These are phyloP conservation scores for Ganoderma lucidum DNA, from an alignment of 1,284 basidiomycete species.

Conservation along the genomic window DNA sequence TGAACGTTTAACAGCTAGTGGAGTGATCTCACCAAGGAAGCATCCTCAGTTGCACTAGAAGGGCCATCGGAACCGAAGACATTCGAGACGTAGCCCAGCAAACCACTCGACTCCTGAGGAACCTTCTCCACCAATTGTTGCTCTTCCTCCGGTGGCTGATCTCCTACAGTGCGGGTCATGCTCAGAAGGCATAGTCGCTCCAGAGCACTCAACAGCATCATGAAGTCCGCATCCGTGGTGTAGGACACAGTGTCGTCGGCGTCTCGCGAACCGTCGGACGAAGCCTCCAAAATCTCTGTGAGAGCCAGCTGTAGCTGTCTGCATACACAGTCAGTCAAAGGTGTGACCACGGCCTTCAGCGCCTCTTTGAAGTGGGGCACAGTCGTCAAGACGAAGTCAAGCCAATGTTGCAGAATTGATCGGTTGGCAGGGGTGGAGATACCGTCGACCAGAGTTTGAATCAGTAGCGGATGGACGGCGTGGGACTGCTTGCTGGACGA, in stretches of 20 bases:
- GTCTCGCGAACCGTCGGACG: slow-evolving; percentile 43
- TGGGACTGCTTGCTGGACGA: slow-evolving; percentile 44
- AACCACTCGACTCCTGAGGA: slow-evolving; percentile 61
- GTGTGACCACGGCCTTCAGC: slow-evolving; percentile 72
- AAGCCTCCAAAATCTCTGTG: slow-evolving; percentile 59
- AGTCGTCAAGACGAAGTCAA: slow-evolving; percentile 95
- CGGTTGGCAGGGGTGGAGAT: slow-evolving; percentile 76
- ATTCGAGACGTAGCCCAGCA: slow-evolving; percentile 84
- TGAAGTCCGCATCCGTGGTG: slow-evolving; percentile 84
- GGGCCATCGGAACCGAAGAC: slow-evolving; percentile 76
- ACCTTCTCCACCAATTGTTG: slow-evolving; percentile 58
- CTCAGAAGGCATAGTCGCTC: slow-evolving; percentile 82
- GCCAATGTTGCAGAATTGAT: slow-evolving; percentile 91
- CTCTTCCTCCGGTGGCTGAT: slow-evolving; percentile 66
- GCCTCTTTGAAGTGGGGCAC: slow-evolving; percentile 83
- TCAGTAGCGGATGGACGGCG: slow-evolving; percentile 72
- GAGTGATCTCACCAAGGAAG: slow-evolving; percentile 57
- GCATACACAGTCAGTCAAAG: slow-evolving; percentile 85
- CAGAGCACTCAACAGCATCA: slow-evolving; percentile 84
- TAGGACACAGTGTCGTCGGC: slow-evolving; percentile 52
- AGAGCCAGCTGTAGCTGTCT: slow-evolving; percentile 73
- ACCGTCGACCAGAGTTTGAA: slow-evolving; percentile 84
- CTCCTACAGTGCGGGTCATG: slow-evolving; percentile 60
- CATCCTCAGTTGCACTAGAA: slow-evolving; percentile 57
- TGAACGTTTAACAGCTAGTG: slow-evolving; percentile 50